Conservation (phyloP, 2,329 filamentous ascomycete genomes). For the Nemania serpens region DNA sequence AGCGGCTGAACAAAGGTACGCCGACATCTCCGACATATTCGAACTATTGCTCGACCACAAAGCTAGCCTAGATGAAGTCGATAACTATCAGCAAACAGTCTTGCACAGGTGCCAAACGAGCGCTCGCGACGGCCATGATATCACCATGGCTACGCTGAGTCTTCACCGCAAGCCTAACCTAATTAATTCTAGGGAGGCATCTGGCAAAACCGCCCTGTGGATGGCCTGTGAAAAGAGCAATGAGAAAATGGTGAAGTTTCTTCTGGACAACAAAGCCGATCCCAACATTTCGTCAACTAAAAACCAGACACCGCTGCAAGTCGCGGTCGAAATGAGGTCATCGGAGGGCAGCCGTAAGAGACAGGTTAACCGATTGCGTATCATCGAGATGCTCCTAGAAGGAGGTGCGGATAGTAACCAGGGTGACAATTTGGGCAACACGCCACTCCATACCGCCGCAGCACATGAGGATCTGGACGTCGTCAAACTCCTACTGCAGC, state of each 20-base stretch:
- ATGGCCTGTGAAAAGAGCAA: constrained; percentile 2
- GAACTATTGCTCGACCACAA: background rate
- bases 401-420: constrained; percentile 1
- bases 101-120: constrained; percentile 4
- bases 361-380: background rate
- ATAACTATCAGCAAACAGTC: background rate
- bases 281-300: constrained; percentile 1
- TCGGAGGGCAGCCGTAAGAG: background rate
- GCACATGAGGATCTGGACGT: background rate
- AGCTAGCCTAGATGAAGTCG: background rate
- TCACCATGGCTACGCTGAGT: background rate
- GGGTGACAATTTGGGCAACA: constrained; percentile 1
- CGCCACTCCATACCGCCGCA: constrained; percentile 8
- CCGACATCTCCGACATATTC: background rate
- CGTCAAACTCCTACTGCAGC: background rate
- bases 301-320: constrained; percentile 3
- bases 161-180: background rate
- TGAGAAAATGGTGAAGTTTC: constrained; percentile 7
- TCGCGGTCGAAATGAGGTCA: constrained; percentile 9
- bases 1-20: background rate
- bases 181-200: background rate
- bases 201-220: constrained; percentile 7
- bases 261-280: constrained; percentile 1
- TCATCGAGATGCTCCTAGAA: constrained; percentile 1
- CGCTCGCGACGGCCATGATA: background rate